These are phyloP conservation scores for Backusella tuberculispora DNA, from an alignment of 192 early-diverging fungal species.

Conservation along the genomic window DNA sequence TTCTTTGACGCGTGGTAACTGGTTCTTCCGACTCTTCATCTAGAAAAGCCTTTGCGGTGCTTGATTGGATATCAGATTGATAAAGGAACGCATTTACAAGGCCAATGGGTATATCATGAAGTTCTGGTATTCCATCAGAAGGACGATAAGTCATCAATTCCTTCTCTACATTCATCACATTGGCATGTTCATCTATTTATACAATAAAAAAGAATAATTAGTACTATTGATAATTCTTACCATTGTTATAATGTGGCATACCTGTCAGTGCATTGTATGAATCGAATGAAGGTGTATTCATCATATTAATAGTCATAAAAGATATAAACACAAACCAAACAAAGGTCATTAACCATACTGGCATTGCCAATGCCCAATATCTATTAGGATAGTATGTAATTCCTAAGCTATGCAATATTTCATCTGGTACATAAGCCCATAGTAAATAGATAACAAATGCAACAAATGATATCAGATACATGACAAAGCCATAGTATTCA, in stretches of 20 bases:
- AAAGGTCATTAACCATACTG: conserved; percentile 75
- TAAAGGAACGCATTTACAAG: conserved; percentile 76
- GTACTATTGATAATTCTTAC: neutral
- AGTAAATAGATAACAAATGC: conserved; percentile 73
- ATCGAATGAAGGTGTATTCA: conserved; percentile 75
- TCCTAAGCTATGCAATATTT: conserved; percentile 66
- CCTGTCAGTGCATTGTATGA: conserved; percentile 78
- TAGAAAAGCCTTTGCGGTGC: neutral
- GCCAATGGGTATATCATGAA: conserved; percentile 70
- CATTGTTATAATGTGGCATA: conserved; percentile 26
- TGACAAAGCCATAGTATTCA: conserved; percentile 89
- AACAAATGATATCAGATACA: conserved; percentile 81
- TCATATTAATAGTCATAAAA: conserved; percentile 79
- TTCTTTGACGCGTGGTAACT: neutral
- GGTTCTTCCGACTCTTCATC: neutral
- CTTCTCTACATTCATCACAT: conserved; percentile 45
- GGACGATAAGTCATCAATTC: conserved; percentile 28
- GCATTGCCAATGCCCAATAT: conserved; percentile 84
- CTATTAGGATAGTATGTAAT: conserved; percentile 88
- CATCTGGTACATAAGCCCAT: conserved; percentile 86
- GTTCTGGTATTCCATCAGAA: conserved; percentile 60
- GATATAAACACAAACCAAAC: conserved; percentile 76
- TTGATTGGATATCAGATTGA: conserved; percentile 42
- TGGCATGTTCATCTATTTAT: conserved; percentile 57
- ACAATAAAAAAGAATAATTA: conserved; percentile 20